Evolutionary conservation across 176 grass and related monocot genomes (phyloP).

Genomic region (Oryza rufipogon): DNA sequence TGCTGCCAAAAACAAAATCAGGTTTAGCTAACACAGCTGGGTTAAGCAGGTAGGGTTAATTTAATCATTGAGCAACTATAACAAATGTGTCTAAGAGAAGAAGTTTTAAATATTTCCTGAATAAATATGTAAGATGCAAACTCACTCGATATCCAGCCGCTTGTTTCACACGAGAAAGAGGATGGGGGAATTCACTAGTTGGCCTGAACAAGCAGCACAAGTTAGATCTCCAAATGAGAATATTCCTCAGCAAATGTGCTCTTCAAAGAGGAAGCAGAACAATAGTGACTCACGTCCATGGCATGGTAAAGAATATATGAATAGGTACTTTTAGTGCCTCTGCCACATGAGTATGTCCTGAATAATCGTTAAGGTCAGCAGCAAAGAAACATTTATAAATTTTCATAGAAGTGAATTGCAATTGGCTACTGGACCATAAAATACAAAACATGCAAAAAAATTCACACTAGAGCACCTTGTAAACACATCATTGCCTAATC

Average conservation of each 20-base stretch:
- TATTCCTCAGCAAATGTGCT: slow-evolving; percentile 23
- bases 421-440: background rate
- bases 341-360: slow-evolving; percentile 95
- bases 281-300: slow-evolving; percentile 88
- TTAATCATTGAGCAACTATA: background rate
- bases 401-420: slow-evolving; percentile 18
- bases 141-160: slow-evolving; percentile 85
- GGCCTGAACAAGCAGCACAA: slow-evolving; percentile 68
- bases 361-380: slow-evolving; percentile 59
- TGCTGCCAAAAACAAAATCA: background rate
- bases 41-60: background rate
- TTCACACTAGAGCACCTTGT: background rate
- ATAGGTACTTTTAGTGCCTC: slow-evolving; percentile 87
- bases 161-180: slow-evolving; percentile 94
- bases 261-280: slow-evolving; percentile 35
- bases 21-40: background rate
- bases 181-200: slow-evolving; percentile 96
- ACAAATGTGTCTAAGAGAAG: background rate
- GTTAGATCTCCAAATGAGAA: slow-evolving; percentile 35
- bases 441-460: slow-evolving; percentile 11
- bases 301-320: slow-evolving; percentile 99
- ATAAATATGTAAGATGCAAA: slow-evolving; percentile 27
- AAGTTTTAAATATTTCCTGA: background rate
- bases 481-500: background rate
- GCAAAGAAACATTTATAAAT: slow-evolving; percentile 15